phyloP scores from a whole-genome alignment of 2,329 filamentous ascomycete species.

The Purpureocillium lavendulum region DNA sequence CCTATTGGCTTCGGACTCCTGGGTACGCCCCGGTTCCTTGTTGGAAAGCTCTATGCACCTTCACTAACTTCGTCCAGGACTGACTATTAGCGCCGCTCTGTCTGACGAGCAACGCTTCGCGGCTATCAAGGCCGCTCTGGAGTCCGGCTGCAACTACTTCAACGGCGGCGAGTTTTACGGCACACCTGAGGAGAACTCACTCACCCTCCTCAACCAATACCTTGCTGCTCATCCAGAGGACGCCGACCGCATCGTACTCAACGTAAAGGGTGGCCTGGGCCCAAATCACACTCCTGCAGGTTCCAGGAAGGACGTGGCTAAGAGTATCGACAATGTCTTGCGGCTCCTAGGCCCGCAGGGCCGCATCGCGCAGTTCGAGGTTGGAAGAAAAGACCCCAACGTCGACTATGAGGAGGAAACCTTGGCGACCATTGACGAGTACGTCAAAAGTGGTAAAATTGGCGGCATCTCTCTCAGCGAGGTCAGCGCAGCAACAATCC shows the following conservation, averaged over 20 bases:
- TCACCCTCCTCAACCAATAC: conserved; percentile 52
- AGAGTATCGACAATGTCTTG: conserved; percentile 50
- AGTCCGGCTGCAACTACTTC: conserved; percentile 41
- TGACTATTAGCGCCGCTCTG: neutral
- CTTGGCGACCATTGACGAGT: conserved; percentile 34
- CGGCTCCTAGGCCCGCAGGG: conserved; percentile 43
- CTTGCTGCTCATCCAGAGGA: conserved; percentile 57
- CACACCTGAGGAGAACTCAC: conserved; percentile 44
- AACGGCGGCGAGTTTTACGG: conserved; percentile 62
- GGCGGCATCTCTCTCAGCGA: conserved; percentile 45
- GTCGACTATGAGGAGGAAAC: conserved; percentile 35
- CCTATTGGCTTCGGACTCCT: conserved; percentile 46
- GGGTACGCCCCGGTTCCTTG: conserved; percentile 26
- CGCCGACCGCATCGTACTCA: conserved; percentile 51
- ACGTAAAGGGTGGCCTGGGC: conserved; percentile 47
- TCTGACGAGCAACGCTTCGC: conserved; percentile 21
- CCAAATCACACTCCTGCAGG: conserved; percentile 36
- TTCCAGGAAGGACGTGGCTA: conserved; percentile 43
- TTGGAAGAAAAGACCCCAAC: conserved; percentile 45
- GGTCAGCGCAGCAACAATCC: conserved; percentile 37
- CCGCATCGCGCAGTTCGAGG: conserved; percentile 53
- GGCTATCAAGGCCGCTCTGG: conserved; percentile 45
- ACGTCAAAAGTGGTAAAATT: conserved; percentile 42
- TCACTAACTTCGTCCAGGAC: neutral
- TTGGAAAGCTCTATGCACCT: too few species aligned